These are phyloP conservation scores for Apiosordaria backusii DNA, from an alignment of 495 filamentous ascomycete genomes.

Conservation along the genomic window DNA sequence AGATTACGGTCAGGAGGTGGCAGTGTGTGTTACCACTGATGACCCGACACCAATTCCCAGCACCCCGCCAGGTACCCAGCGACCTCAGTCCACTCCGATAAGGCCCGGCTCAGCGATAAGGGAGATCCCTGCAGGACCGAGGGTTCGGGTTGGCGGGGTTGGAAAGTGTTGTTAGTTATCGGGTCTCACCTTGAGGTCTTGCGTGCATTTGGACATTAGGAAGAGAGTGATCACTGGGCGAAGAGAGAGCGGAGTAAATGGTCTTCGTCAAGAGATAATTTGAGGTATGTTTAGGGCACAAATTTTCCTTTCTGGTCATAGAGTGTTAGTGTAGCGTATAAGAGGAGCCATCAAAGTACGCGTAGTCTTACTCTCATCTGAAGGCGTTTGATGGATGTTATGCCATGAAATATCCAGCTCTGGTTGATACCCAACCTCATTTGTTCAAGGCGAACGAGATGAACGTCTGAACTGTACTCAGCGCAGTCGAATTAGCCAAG, in stretches of 20 bases:
- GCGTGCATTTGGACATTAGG: no score
- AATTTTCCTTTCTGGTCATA: not conserved
- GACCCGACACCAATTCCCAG: not conserved
- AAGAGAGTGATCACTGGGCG: not conserved
- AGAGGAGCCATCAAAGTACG: not conserved
- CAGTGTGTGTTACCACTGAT: conserved; percentile 2
- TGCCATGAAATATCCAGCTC: not conserved
- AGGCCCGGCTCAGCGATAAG: not conserved
- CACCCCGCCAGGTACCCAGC: conserved; percentile 3
- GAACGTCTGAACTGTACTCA: not conserved
- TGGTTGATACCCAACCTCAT: not conserved
- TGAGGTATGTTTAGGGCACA: not conserved
- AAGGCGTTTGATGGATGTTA: no score
- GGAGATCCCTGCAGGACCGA: not conserved
- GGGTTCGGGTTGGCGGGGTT: not conserved
- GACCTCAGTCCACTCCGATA: not conserved
- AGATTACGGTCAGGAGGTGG: conserved; percentile 4
- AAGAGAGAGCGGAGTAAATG: not conserved
- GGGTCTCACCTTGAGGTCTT: not conserved
- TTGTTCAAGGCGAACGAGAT: not conserved
- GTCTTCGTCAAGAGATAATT: not conserved
- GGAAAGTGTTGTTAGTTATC: not conserved
- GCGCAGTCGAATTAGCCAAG: not conserved
- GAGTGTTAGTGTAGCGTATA: not conserved
- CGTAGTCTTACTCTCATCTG: not conserved